A percentile compares a stretch with the other conserved stretches of the same genome.
These are phyloP conservation scores for Aspergillus pseudoviridinutans DNA, from an alignment of 2,329 filamentous ascomycete genomes.

Conservation along the genomic window DNA sequence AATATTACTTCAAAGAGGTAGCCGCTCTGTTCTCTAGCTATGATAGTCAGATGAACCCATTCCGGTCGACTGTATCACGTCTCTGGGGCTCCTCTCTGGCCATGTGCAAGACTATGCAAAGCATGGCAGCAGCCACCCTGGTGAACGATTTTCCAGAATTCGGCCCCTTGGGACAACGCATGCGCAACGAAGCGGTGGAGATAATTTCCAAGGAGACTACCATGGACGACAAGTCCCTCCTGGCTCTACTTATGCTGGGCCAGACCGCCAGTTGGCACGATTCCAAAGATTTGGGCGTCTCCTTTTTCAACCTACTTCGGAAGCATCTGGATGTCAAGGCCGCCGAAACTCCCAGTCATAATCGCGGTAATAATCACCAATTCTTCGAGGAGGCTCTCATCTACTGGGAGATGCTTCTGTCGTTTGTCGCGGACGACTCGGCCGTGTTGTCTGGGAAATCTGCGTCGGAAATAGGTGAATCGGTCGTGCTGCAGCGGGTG, in stretches of 20 bases:
- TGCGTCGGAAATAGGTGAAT: slow-evolving; percentile 20
- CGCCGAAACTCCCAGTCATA: slow-evolving; percentile 19
- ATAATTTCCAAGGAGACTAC: slow-evolving; percentile 47
- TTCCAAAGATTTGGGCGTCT: slow-evolving; percentile 51
- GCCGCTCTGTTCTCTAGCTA: slow-evolving; percentile 62
- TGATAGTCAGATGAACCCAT: slow-evolving; percentile 59
- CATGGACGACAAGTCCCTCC: slow-evolving; percentile 52
- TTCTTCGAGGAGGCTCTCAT: slow-evolving; percentile 56
- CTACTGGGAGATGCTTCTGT: slow-evolving; percentile 58
- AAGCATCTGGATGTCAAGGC: slow-evolving; percentile 42
- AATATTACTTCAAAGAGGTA: slow-evolving; percentile 62
- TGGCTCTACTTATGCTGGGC: slow-evolving; percentile 57
- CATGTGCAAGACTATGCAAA: slow-evolving; percentile 59
- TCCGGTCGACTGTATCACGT: slow-evolving; percentile 54
- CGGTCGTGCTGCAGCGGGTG: slow-evolving; percentile 31
- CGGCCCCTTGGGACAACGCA: slow-evolving; percentile 47
- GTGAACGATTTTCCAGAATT: slow-evolving; percentile 56
- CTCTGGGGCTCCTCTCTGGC: slow-evolving; percentile 57
- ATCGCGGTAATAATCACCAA: slow-evolving; percentile 42
- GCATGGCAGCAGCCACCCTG: slow-evolving; percentile 60
- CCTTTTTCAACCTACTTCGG: slow-evolving; percentile 45
- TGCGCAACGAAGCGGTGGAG: slow-evolving; percentile 51
- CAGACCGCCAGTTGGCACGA: slow-evolving; percentile 60
- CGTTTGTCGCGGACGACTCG: slow-evolving; percentile 47
- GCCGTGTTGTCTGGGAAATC: slow-evolving; percentile 21